Evolutionary conservation across 306 rosid genomes (phyloP), one percentile per base, ranked within the genome.

Genomic region (Abrus precatorius): DNA sequence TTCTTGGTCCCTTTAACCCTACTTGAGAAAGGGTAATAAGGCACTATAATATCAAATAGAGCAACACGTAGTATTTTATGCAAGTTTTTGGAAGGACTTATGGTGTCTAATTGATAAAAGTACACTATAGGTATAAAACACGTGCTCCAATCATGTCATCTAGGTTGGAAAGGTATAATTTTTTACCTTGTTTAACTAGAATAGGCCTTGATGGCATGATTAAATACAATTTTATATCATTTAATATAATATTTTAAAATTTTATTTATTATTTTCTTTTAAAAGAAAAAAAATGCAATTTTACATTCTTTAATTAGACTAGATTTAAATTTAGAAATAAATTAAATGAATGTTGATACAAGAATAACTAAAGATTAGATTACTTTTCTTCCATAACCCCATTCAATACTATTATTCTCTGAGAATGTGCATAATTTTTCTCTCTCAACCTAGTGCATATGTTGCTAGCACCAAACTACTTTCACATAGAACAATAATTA

Each of bases 51-150:
- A 72, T 86, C 85, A 0, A 97, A 90, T 2, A 96, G 93, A 41
- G 98, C 91, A 30, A 81, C 79, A 0, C 80, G 61, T 1, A 93
- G 90, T 1, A 69, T 79, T 85, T 71, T 30, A 71, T 65, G 3
- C 90, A 4, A 81, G 84, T 81, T 87, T 9, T 50, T 68, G 61
- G 65, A 48, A 47, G 52, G 60, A 59, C 20, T 76, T 41, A 5
- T 3, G 62, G 20, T 47, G 43, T 72, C 56, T 1, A 79, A 75
- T 8, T 86, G 75, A 63, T 89, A 92, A 29, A 96, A 96, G 72
- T 96, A 96, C 1, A 93, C 85, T 0, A 98, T 92, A 0, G 98
- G 99, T 11, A 97, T 93, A 79, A 93, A 93, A 95, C 98, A 4
- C 92, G 91, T 1, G 97, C 86, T 65, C 98, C 94, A 0, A 96